Base-by-base conservation (phyloP, 2,329 filamentous ascomycete species). In the Metarhizium album region DNA sequence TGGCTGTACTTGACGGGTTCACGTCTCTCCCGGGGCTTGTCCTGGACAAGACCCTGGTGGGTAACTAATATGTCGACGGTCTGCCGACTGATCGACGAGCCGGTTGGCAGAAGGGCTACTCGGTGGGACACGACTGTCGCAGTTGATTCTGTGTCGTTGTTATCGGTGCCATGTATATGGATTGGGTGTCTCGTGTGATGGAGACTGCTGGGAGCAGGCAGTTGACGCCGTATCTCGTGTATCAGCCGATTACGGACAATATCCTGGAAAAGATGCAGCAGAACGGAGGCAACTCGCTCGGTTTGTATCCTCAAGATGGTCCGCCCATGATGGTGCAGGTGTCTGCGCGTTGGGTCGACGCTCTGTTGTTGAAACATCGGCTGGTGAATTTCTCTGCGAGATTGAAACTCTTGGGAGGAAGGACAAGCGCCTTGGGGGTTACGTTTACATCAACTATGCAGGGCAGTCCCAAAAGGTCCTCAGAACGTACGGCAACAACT, bases 281-380 rank as follows among this genome's bases (percentile, higher is more conserved):
- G 38, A 67, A 65, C 16, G 70, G 69, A 4, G 68, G 70, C 13
- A 74, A 74, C 47, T 60, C 70, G 1, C 55, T 74, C 5, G 70
- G 70, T 0, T 55, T 74, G 18, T 58, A 63, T 23, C 59, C 60
- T 2, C 58, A 63, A 16, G 65, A 67, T 9, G 63, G 67, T 5
- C 61, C 67, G 2, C 20, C 65, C 33, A 57, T 61, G 35, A 58
- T 68, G 49, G 57, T 69, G n/a, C 61, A 67, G 50, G n/a, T 66
- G 8, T 43, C 54, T 5, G 37, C 51, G 4, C 48, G 42, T 2
- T 67, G 67, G 64, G 31, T 47, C 0, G 52, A 59, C 29, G 51
- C 55, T 2, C 59, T 16, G 24, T 29, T 7, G n/a, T 46, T 29
- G 45, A 46, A 13, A 33, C n/a, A 22, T 18, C 37, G 8, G 37